These are phyloP conservation scores for Aspergillus campestris DNA, from an alignment of 495 filamentous ascomycete species.

Conservation along the genomic window DNA sequence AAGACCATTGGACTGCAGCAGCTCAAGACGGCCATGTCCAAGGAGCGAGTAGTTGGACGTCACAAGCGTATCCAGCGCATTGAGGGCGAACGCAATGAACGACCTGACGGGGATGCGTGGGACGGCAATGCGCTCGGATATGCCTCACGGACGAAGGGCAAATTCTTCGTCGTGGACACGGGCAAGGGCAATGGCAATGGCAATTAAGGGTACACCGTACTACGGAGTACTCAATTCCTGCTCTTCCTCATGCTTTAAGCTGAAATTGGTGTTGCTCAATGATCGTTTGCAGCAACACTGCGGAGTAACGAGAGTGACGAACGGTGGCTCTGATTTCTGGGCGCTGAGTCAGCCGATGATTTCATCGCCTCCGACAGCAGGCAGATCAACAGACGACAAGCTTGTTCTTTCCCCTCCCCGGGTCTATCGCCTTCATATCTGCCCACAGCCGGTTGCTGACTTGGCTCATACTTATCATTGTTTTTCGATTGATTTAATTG, in stretches of 20 bases:
- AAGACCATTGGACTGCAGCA: slow-evolving; percentile 43
- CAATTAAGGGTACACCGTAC: too few species aligned
- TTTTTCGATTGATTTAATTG: too few species aligned
- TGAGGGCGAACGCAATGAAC: slow-evolving; percentile 18
- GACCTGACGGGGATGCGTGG: slow-evolving; percentile 33
- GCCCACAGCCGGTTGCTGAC: background rate
- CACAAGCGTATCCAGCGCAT: slow-evolving; percentile 37
- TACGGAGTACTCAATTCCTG: slow-evolving; percentile 1
- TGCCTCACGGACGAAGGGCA: slow-evolving; percentile 57
- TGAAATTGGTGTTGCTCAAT: too few species aligned
- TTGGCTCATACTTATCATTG: too few species aligned
- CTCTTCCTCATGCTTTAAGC: background rate
- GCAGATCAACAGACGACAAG: background rate
- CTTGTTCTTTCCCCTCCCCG: slow-evolving; percentile 1
- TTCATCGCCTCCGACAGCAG: slow-evolving; percentile 2
- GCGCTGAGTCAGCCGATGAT: slow-evolving; percentile 13
- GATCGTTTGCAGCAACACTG: too few species aligned
- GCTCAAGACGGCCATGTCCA: slow-evolving; percentile 42
- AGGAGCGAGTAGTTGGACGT: slow-evolving; percentile 47
- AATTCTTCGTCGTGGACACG: slow-evolving; percentile 75
- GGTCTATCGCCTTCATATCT: background rate
- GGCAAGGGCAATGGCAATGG: slow-evolving; percentile 8
- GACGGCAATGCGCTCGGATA: slow-evolving; percentile 62
- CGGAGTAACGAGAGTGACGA: background rate
- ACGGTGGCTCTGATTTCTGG: background rate